Evolutionary conservation across 257 asterid species (phyloP), one percentile per base, ranked within the genome.

Genomic region (Jacaranda mimosifolia): DNA sequence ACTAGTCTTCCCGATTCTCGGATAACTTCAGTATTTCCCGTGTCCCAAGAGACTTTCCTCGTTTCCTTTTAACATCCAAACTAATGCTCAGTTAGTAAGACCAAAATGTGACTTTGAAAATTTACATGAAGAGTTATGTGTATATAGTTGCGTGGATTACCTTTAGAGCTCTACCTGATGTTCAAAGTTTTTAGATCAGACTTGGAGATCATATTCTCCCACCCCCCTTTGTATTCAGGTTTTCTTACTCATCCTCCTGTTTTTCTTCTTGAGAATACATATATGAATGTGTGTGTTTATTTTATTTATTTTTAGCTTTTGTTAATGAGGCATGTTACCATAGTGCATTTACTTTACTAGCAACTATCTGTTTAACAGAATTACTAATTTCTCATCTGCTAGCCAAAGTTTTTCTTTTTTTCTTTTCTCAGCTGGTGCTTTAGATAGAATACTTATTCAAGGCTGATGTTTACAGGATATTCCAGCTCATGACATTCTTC

Each of bases 401-500:
- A 19, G 39, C 10, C 46, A 12, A 39, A 11, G 6, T 72, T 56
- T 60, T 53, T 58, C 40, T 21, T 35, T 49, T 13, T 63, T 52
- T 55, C 77, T 53, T 46, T 63, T 45, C 53, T 59, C 68, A 74
- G 65, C n/a, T 76, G 52, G 35, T 70, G 38, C 32, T 75, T 70
- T 68, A 59, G 48, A 74, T 70, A 12, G 40, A 64, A 26, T 72
- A 69, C 77, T 76, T 45, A 78, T 35, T 45, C 66, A 73, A 40
- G 67, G 14, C 40, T 69, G 70, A 63, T 21, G 49, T 65, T 69
- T 85, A 68, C 78, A 93, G 96, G 89, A 83, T 53, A 58, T 73
- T 80, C 76, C 79, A 80, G 63, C 73, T 36, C 73, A 60, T 76
- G 90, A 77, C 40, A 71, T 79, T 70, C 91, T 92, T 86, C 96